Conservation (phyloP, 2,329 filamentous ascomycete genomes). For the Nannizzia gypsea region DNA sequence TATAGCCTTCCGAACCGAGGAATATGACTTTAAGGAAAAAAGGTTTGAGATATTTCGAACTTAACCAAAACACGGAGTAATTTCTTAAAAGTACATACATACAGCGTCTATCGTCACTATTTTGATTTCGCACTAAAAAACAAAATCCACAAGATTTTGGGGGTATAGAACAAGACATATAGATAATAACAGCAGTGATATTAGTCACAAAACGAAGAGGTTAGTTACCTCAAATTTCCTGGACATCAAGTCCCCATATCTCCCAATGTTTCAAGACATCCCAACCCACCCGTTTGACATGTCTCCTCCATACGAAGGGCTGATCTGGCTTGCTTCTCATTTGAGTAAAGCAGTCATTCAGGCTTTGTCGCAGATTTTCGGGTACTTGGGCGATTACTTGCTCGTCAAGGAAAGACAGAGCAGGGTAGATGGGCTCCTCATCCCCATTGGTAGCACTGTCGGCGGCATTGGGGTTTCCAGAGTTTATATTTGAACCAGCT, state of each 20-base stretch:
- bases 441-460: background rate
- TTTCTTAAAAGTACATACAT: no score
- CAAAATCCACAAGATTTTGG: background rate
- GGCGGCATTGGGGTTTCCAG: background rate
- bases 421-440: background rate
- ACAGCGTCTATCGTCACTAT: background rate
- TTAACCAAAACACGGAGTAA: no score
- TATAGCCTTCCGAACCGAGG: no score
- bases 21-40: no score
- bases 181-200: background rate
- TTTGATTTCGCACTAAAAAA: background rate
- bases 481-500: background rate
- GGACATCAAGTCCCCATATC: constrained; percentile 33
- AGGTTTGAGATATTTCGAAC: no score
- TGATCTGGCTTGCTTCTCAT: background rate
- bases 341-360: background rate
- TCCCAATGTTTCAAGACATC: constrained; percentile 33
- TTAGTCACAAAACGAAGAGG: background rate
- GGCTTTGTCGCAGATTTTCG: background rate
- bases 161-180: background rate
- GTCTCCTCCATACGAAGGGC: constrained; percentile 21
- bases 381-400: background rate
- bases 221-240: constrained; percentile 22
- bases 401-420: background rate
- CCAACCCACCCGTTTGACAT: constrained; percentile 28